Conservation (phyloP, 805 yeast genomes). For the Pichia insulana region DNA sequence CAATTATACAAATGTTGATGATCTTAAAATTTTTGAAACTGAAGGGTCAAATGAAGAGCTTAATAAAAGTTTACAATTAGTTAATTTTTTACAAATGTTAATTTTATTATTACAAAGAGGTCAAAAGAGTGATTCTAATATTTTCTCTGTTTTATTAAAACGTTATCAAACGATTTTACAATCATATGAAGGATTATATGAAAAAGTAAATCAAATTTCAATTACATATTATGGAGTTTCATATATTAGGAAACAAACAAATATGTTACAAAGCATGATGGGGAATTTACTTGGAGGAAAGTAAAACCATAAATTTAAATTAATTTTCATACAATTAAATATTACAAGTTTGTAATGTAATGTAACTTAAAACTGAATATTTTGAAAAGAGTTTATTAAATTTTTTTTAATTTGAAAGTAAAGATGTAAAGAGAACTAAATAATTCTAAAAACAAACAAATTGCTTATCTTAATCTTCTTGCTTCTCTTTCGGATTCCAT, state of each 20-base stretch:
- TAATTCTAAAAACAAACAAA: background rate
- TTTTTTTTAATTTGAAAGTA: background rate
- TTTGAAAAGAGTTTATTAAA: background rate
- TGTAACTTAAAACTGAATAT: no score
- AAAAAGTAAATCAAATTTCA: conserved; percentile 25
- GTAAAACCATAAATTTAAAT: background rate
- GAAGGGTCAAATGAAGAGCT: conserved; percentile 6
- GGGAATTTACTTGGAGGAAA: conserved; percentile 43
- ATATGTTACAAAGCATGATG: conserved; percentile 69
- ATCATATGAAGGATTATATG: conserved; percentile 14
- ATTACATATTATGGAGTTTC: conserved; percentile 23
- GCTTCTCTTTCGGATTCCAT: conserved; percentile 99
- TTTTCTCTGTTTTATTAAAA: conserved; percentile 37
- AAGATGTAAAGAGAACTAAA: background rate
- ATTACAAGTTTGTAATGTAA: background rate
- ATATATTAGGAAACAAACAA: conserved; percentile 40
- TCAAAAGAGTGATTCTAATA: conserved; percentile 30
- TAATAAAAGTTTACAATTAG: conserved; percentile 32
- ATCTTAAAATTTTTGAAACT: conserved; percentile 28
- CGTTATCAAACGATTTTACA: conserved; percentile 26
- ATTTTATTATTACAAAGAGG: conserved; percentile 46
- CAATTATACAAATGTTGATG: conserved; percentile 14
- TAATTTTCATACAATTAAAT: background rate
- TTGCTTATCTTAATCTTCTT: conserved; percentile 70
- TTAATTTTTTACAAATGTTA: conserved; percentile 66